Evolutionary conservation across 2,329 filamentous ascomycete genomes (phyloP).

Genomic region (Cryphonectria naterciae): DNA sequence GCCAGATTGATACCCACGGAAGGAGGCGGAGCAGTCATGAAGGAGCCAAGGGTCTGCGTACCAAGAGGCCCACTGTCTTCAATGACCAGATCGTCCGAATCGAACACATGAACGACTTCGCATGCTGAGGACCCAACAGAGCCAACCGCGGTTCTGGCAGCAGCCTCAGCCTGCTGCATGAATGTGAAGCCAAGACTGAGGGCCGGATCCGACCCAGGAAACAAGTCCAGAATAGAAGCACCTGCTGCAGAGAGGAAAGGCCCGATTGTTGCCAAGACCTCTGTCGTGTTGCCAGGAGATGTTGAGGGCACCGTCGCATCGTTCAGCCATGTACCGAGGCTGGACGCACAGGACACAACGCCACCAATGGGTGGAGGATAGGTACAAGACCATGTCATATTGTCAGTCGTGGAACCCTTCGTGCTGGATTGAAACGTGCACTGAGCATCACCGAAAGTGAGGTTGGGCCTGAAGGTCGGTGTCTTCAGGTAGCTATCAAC

Average conservation of each 20-base stretch:
- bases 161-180: conserved; percentile 28
- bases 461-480: conserved; percentile 22
- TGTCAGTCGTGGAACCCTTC: conserved; percentile 22
- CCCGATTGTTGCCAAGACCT: conserved; percentile 30
- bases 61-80: conserved; percentile 30
- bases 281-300: conserved; percentile 23
- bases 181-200: conserved; percentile 30
- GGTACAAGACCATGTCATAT: conserved; percentile 32
- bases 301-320: conserved; percentile 9
- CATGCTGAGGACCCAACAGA: conserved; percentile 30
- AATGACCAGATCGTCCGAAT: conserved; percentile 32
- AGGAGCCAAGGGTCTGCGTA: conserved; percentile 32
- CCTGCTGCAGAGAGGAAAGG: conserved; percentile 29
- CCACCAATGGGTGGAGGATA: conserved; percentile 32
- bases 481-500: conserved; percentile 27
- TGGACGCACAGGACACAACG: conserved; percentile 30
- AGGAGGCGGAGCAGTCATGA: conserved; percentile 31
- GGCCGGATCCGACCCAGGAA: conserved; percentile 30
- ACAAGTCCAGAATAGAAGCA: conserved; percentile 26
- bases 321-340: conserved; percentile 31
- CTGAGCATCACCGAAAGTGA: conserved; percentile 31
- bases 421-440: conserved; percentile 28
- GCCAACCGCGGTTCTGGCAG: conserved; percentile 29
- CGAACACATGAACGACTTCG: conserved; percentile 30
- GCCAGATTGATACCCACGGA: conserved; percentile 28